Conservation (phyloP, 441 rosid genomes). For the Populus hybrid region DNA sequence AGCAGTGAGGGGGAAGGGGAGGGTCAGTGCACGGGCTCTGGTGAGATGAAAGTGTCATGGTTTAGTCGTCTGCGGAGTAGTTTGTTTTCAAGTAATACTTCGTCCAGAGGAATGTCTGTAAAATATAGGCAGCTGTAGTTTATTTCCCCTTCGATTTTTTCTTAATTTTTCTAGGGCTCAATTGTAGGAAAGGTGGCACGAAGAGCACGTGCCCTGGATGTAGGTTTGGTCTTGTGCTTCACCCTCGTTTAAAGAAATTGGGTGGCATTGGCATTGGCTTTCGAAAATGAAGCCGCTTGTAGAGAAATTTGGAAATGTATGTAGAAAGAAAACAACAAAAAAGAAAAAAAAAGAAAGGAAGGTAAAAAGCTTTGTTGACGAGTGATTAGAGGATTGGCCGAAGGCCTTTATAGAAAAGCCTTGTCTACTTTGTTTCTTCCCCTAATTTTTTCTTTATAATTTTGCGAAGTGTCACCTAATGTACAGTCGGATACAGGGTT, state of each 20-base stretch:
- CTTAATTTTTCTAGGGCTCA: slow-evolving; percentile 41
- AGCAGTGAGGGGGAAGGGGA: slow-evolving; percentile 72
- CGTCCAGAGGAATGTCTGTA: slow-evolving; percentile 45
- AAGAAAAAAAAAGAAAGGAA: not conserved
- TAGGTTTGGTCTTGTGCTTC: slow-evolving; percentile 28
- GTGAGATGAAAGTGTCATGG: slow-evolving; percentile 54
- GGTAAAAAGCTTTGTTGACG: slow-evolving; percentile 11
- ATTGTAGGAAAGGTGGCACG: slow-evolving; percentile 41
- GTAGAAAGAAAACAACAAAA: not conserved
- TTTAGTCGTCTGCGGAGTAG: slow-evolving; percentile 46
- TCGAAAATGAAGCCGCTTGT: slow-evolving; percentile 45
- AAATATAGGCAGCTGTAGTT: slow-evolving; percentile 55
- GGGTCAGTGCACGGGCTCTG: slow-evolving; percentile 88
- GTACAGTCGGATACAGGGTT: not conserved
- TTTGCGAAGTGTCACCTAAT: rapidly evolving
- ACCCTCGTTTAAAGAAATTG: slow-evolving; percentile 32
- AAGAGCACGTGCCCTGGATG: slow-evolving; percentile 27
- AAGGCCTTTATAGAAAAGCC: slow-evolving; percentile 42
- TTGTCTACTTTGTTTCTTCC: not conserved
- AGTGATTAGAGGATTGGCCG: slow-evolving; percentile 38
- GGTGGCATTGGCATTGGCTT: slow-evolving; percentile 34
- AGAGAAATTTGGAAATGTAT: slow-evolving; percentile 40
- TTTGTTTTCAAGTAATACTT: slow-evolving; percentile 40
- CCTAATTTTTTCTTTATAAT: not conserved
- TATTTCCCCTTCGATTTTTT: not conserved